Evolutionary conservation across 768 basidiomycete species (phyloP).

Genomic region (Clitopilus passeckerianus): DNA sequence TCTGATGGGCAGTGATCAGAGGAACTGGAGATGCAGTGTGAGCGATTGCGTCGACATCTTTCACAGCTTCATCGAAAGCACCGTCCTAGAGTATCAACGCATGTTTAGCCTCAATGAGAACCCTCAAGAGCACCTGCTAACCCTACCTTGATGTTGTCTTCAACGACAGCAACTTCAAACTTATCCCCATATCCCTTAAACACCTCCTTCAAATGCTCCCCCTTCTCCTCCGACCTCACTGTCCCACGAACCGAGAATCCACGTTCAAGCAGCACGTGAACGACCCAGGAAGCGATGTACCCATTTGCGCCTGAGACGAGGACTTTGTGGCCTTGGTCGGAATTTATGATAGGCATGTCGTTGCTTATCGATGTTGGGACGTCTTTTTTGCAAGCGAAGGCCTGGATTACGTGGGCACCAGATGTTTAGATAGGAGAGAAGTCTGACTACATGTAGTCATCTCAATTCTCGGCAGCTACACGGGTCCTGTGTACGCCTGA

Average conservation of each 20-base stretch:
- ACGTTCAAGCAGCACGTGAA: constrained; percentile 46
- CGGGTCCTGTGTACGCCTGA: no score
- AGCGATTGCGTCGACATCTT: constrained; percentile 66
- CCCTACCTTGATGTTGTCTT: constrained; percentile 50
- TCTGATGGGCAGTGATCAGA: no score
- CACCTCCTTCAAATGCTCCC: constrained; percentile 44
- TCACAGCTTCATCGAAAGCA: constrained; percentile 77
- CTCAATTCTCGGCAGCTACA: no score
- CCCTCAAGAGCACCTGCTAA: neutral
- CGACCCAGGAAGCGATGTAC: constrained; percentile 57
- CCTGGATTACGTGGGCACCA: no score
- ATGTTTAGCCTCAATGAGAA: neutral
- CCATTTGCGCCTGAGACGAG: constrained; percentile 60
- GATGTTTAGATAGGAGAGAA: no score
- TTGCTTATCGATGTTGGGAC: neutral
- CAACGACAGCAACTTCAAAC: constrained; percentile 62
- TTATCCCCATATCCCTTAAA: constrained; percentile 43
- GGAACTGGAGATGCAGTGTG: constrained; percentile 64
- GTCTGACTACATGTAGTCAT: no score
- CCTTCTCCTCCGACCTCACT: constrained; percentile 60
- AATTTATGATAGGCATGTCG: constrained; percentile 18
- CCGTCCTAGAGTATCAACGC: constrained; percentile 35
- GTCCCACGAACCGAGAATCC: constrained; percentile 66
- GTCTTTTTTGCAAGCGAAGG: no score
- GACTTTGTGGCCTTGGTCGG: constrained; percentile 22